Conservation (phyloP, 129 eudicot genomes). For the Chrysanthemum lavandulifolium region DNA sequence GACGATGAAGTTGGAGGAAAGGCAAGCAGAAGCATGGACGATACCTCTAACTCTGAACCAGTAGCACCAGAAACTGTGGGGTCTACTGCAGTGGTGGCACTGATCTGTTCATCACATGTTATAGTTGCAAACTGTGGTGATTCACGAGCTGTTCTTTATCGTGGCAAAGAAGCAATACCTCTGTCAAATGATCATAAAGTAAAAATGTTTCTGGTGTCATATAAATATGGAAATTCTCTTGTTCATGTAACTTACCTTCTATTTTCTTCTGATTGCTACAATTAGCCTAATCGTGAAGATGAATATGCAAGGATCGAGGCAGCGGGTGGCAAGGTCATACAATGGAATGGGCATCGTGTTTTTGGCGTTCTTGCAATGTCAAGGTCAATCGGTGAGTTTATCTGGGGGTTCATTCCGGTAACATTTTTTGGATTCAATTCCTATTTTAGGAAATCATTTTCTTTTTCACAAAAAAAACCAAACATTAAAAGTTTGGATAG, state of each 20-base stretch:
- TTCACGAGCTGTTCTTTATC: conserved; percentile 87
- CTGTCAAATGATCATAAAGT: conserved; percentile 83
- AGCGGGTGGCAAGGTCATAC: conserved; percentile 86
- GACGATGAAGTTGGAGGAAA: conserved; percentile 86
- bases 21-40: conserved; percentile 28
- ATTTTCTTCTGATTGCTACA: conserved; percentile 1
- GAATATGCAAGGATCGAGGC: conserved; percentile 91
- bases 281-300: conserved; percentile 87
- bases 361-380: conserved; percentile 98
- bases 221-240: background rate
- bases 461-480: background rate
- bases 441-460: background rate
- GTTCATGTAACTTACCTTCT: conserved; percentile 6
- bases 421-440: background rate
- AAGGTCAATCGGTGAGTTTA: conserved; percentile 81
- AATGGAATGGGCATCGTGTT: conserved; percentile 95
- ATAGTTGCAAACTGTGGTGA: conserved; percentile 90
- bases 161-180: conserved; percentile 78
- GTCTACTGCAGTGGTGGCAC: conserved; percentile 85
- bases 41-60: conserved; percentile 34
- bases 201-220: conserved; percentile 27
- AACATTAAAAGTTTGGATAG: no score
- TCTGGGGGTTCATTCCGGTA: background rate
- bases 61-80: conserved; percentile 85
- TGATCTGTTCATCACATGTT: conserved; percentile 74